Percentiles rank a stretch among this genome's conserved stretches.
Conservation (phyloP, 78 protist genomes). For the Bigelowiella natans region DNA sequence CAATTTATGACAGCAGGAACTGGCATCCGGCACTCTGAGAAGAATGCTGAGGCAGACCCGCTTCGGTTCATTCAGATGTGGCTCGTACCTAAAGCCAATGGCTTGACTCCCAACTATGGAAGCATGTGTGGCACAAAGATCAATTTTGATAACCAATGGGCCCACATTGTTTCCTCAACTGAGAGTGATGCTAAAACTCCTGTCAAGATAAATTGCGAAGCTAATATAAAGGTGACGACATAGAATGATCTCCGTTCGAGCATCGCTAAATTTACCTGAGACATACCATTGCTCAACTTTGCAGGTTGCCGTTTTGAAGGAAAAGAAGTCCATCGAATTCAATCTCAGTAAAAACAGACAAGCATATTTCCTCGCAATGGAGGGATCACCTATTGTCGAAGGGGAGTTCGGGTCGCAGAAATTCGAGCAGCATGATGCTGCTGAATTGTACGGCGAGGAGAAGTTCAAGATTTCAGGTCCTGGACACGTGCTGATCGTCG, state of each 20-base stretch:
- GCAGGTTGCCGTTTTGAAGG: no score
- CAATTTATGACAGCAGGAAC: slow-evolving; percentile 58
- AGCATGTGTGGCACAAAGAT: neutral
- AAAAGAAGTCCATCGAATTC: neutral
- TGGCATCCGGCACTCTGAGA: slow-evolving; percentile 51
- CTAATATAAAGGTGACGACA: neutral
- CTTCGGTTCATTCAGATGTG: slow-evolving; percentile 50
- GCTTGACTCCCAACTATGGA: slow-evolving; percentile 31
- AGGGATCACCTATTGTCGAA: neutral
- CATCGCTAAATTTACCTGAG: no score
- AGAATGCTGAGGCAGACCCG: neutral
- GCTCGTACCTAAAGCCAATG: slow-evolving; percentile 28
- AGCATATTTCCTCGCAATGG: slow-evolving; percentile 15
- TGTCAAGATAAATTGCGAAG: slow-evolving; percentile 16
- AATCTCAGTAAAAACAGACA: neutral
- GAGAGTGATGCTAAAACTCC: neutral
- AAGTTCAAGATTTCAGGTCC: neutral
- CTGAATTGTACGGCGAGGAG: neutral
- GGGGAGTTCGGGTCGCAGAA: neutral
- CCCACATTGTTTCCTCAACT: slow-evolving; percentile 11
- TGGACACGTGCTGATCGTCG: neutral
- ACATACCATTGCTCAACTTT: no score
- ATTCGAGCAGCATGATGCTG: slow-evolving; percentile 11
- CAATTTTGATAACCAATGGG: neutral
- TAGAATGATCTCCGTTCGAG: no score